Conservation (phyloP, 2,329 filamentous ascomycete species). For the Dothideomycetes sp. region DNA sequence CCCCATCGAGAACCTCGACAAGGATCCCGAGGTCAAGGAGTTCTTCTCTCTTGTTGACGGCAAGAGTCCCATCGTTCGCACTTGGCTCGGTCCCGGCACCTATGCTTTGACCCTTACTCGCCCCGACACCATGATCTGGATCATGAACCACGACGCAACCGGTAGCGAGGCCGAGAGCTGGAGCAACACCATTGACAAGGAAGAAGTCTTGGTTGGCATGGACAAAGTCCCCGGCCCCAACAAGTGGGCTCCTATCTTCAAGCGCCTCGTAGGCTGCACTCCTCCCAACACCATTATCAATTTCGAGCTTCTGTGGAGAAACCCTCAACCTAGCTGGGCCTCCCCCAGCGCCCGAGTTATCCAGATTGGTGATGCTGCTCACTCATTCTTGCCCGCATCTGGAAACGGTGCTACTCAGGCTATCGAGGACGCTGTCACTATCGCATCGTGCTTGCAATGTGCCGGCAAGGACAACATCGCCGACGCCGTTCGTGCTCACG, state of each 20-base stretch:
- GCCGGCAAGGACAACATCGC: constrained; percentile 32
- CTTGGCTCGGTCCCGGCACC: constrained; percentile 34
- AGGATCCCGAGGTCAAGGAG: constrained; percentile 38
- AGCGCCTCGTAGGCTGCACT: constrained; percentile 35
- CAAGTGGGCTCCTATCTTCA: constrained; percentile 39
- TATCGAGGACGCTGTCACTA: constrained; percentile 38
- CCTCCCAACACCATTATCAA: constrained; percentile 40
- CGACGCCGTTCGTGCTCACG: constrained; percentile 32
- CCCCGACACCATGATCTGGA: constrained; percentile 41
- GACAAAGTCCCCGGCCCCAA: constrained; percentile 35
- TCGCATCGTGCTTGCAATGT: constrained; percentile 39
- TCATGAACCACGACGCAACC: constrained; percentile 41
- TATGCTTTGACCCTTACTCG: constrained; percentile 39
- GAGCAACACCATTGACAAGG: constrained; percentile 38
- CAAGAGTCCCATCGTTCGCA: constrained; percentile 37
- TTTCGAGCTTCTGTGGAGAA: constrained; percentile 35
- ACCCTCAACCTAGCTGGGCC: constrained; percentile 37
- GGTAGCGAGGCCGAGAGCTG: constrained; percentile 37
- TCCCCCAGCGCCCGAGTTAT: constrained; percentile 35
- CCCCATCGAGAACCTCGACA: constrained; percentile 35
- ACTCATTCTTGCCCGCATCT: constrained; percentile 37
- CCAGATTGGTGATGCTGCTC: constrained; percentile 38
- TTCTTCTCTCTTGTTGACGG: constrained; percentile 36
- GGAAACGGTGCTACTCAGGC: constrained; percentile 40
- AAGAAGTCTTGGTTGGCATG: constrained; percentile 38